A percentile compares a stretch with the other conserved stretches of the same genome.
phyloP scores from a whole-genome alignment of 768 basidiomycete genomes.

The Solioccasus polychromus region DNA sequence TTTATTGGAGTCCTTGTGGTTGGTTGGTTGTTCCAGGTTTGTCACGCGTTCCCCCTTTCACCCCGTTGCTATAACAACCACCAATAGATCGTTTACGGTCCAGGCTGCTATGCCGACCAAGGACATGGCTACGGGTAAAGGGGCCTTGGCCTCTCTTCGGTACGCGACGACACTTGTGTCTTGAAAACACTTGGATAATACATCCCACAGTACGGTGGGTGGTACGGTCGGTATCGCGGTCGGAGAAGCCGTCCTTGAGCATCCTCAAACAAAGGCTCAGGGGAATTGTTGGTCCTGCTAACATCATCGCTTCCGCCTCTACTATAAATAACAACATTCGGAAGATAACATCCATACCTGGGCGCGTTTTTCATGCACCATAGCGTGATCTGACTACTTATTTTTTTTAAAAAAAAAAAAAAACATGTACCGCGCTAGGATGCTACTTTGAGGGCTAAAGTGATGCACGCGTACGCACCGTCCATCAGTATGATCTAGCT shows the following conservation, averaged over 20 bases:
- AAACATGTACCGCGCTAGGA: too few relatives aligned
- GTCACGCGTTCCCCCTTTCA: background rate
- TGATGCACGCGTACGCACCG: slow-evolving; percentile 37
- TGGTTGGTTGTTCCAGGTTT: slow-evolving; percentile 61
- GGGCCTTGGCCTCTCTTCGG: slow-evolving; percentile 69
- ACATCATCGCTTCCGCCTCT: slow-evolving; percentile 42
- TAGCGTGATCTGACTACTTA: slow-evolving; percentile 7
- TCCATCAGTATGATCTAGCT: slow-evolving; percentile 40
- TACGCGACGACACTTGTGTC: slow-evolving; percentile 22
- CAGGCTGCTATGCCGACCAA: slow-evolving; percentile 87
- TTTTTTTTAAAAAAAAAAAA: too few relatives aligned
- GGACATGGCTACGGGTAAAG: slow-evolving; percentile 82
- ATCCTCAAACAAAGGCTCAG: slow-evolving; percentile 31
- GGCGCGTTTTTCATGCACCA: slow-evolving; percentile 8
- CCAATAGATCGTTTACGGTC: slow-evolving; percentile 69
- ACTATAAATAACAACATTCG: slow-evolving; percentile 47
- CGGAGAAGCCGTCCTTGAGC: slow-evolving; percentile 65
- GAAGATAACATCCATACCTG: slow-evolving; percentile 36
- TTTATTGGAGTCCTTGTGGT: slow-evolving; percentile 64
- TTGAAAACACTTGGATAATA: background rate
- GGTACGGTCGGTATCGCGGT: slow-evolving; percentile 73
- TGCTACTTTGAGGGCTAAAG: slow-evolving; percentile 24
- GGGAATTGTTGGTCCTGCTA: slow-evolving; percentile 15
- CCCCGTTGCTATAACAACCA: background rate
- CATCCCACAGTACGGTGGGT: slow-evolving; percentile 54